Conservation (phyloP, 305 asterid genomes). For the Fraxinus sp. region DNA sequence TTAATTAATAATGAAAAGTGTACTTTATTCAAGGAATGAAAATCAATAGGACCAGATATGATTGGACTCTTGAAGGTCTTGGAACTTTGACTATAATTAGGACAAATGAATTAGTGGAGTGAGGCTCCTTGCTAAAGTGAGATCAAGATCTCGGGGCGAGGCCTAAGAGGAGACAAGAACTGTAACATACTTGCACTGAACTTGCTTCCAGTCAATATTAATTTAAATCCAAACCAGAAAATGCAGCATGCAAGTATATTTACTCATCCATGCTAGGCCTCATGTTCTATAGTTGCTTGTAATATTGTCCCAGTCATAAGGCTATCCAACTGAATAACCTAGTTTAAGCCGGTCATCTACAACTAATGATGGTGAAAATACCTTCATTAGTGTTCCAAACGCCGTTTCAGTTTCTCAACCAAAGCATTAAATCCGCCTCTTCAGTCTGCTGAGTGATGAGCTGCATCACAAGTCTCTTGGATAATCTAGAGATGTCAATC, state of each 20-base stretch:
- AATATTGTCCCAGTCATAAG: neutral
- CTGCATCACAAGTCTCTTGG: neutral
- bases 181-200: neutral
- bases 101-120: neutral
- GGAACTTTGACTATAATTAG: neutral
- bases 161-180: neutral
- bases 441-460: constrained; percentile 17
- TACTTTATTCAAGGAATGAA: neutral
- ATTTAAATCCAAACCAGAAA: neutral
- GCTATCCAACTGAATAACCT: neutral
- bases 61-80: neutral
- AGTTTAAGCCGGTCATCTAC: neutral
- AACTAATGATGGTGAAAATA: constrained; percentile 2
- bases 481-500: constrained; percentile 1
- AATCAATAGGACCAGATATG: neutral
- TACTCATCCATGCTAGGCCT: neutral
- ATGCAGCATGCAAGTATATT: neutral
- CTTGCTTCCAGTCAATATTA: neutral
- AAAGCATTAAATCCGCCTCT: neutral
- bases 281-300: neutral
- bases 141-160: no score
- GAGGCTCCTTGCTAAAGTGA: neutral
- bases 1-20: neutral
- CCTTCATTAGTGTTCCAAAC: neutral
- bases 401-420: neutral